Percentiles rank a stretch among this genome's conserved stretches.
Conservation (phyloP, 306 rosid species). For the Quercus bicolor region DNA sequence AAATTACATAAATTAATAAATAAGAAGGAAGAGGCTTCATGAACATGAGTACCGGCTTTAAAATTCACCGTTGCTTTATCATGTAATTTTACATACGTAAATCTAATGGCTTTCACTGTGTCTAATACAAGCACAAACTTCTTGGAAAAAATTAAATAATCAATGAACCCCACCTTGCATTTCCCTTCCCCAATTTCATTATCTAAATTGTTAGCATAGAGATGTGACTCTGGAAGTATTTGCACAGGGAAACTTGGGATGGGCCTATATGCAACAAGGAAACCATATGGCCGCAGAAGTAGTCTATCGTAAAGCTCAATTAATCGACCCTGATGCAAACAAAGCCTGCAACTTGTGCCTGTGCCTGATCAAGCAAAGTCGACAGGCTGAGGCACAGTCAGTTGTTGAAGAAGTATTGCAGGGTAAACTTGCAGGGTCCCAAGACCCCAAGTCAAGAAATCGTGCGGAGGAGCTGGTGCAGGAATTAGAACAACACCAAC, state of each 20-base stretch:
- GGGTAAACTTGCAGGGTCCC: constrained; percentile 45
- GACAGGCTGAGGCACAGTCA: constrained; percentile 46
- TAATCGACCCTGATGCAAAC: constrained; percentile 75
- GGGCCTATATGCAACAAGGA: constrained; percentile 91
- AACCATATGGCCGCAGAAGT: constrained; percentile 69
- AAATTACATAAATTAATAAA: too few species aligned
- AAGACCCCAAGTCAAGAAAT: constrained; percentile 44
- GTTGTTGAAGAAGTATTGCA: constrained; percentile 47
- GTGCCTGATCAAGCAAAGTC: constrained; percentile 62
- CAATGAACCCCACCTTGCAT: not conserved
- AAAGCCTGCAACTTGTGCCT: constrained; percentile 78
- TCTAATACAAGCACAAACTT: not conserved
- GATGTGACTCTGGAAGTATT: not conserved
- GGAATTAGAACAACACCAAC: constrained; percentile 36
- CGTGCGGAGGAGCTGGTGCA: constrained; percentile 52
- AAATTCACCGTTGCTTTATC: not conserved
- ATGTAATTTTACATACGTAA: not conserved
- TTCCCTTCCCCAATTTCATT: not conserved
- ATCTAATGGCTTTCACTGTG: not conserved
- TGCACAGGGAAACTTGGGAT: constrained; percentile 84
- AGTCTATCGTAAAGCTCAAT: constrained; percentile 72
- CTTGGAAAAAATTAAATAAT: not conserved
- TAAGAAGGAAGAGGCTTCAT: not conserved
- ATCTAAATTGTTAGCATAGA: not conserved
- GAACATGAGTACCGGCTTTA: not conserved